Evolutionary conservation across 2,329 filamentous ascomycete genomes (phyloP).

Genomic region (Epichloe hybrida): DNA sequence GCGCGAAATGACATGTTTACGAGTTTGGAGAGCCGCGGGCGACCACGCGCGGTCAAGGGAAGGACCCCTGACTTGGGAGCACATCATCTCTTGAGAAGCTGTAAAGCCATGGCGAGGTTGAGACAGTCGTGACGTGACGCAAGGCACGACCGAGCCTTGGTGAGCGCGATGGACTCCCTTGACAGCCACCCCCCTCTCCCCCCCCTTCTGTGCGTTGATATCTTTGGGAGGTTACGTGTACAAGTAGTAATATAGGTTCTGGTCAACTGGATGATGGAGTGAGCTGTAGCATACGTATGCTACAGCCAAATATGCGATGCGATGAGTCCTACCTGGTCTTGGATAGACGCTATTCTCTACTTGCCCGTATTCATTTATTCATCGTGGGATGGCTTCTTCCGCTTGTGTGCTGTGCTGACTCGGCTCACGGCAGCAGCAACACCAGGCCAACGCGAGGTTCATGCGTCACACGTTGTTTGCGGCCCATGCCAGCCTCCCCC

Average conservation of each 20-base stretch:
- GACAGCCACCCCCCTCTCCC: neutral
- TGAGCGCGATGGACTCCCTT: neutral
- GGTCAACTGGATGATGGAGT: slow-evolving; percentile 1
- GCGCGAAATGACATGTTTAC: neutral
- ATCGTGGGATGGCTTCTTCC: neutral
- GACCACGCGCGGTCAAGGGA: neutral
- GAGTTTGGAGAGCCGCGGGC: neutral
- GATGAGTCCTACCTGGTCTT: neutral
- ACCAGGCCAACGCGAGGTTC: too few species aligned
- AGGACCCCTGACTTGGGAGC: neutral
- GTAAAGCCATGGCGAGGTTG: neutral
- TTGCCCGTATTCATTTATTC: too few species aligned
- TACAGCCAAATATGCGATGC: neutral
- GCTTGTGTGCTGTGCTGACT: neutral
- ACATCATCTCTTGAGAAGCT: neutral
- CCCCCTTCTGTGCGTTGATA: neutral
- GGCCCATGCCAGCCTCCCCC: too few species aligned
- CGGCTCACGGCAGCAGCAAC: too few species aligned
- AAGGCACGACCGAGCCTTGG: neutral
- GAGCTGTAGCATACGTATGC: neutral
- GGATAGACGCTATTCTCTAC: too few species aligned
- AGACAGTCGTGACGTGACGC: neutral
- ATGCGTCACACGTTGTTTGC: too few species aligned
- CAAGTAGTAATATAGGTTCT: slow-evolving; percentile 3
- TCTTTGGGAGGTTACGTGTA: slow-evolving; percentile 1